Base-by-base conservation (phyloP, 257 asterid genomes). In the Petunia axillaris region DNA sequence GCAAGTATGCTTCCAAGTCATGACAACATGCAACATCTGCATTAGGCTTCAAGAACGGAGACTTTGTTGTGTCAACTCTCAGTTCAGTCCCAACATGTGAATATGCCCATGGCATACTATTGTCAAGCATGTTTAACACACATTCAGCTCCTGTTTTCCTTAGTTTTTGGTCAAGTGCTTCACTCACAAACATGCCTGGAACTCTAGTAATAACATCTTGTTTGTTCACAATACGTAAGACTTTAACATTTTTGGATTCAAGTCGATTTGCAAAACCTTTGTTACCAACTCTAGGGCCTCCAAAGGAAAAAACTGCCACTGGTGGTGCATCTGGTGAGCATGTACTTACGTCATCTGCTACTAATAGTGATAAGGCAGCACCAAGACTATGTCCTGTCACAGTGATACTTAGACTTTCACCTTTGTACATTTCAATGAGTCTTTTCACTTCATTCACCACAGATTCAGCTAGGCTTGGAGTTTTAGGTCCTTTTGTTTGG, bases 11-110 rank as follows among this genome's bases (percentile, higher is more conserved):
- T 82, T 95, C 98, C 89, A 95, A 81, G 48, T 95, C 98, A 88
- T 95, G 98, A 80, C 98, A 95, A 46, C 98, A 95, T 3, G 98
- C 93, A 1, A 89, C 87, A 46, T 95, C 98, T 0, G 98, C 98
- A 57, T 95, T 58, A 0, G 98, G 91, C 79, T 84, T 87, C 16
- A 95, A 13, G 64, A 83, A 93, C 0, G 98, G 98, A 1, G 98
- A 95, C 97, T 89, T 91, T n/a, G 87, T 91, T 0, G 98, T 91
- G 43, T 95, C 98, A 0, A 95, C 90, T 46, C 89, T 85, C 11
- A 95, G 8, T 11, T 93, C 98, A 0, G 87, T 87, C 5, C 98
- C 98, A 0, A 91, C 98, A 5, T 95, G 98, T 0, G 95, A 84
- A 41, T 95, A 95, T 10, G 97, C 93, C 98, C 98, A 94, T 10